Evolutionary conservation across 2,329 filamentous ascomycete genomes (phyloP).

Genomic region (Hyphodiscus sp.): DNA sequence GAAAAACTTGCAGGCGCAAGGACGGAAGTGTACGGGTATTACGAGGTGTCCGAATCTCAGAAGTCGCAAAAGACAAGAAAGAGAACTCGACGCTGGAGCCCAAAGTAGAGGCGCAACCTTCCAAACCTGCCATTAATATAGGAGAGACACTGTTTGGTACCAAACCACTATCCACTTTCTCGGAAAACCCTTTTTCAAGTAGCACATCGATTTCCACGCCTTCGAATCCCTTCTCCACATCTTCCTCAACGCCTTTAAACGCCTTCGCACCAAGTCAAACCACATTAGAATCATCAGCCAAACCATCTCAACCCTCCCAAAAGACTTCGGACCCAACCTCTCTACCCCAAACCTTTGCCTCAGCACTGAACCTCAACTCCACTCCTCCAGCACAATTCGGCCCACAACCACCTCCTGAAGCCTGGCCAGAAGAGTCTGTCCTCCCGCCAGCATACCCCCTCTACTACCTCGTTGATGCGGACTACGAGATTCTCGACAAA

Average conservation of each 20-base stretch:
- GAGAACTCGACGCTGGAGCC: constrained; percentile 25
- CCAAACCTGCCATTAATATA: constrained; percentile 35
- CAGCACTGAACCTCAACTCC: constrained; percentile 69
- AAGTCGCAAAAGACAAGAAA: constrained; percentile 23
- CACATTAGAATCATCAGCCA: constrained; percentile 31
- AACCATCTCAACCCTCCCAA: constrained; percentile 22
- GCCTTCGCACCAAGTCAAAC: constrained; percentile 35
- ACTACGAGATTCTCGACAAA: constrained; percentile 77
- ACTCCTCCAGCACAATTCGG: constrained; percentile 30
- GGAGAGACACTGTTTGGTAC: constrained; percentile 67
- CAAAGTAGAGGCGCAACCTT: constrained; percentile 21
- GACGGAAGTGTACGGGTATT: constrained; percentile 74
- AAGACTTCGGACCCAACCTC: constrained; percentile 16
- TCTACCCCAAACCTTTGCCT: constrained; percentile 60
- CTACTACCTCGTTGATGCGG: constrained; percentile 78
- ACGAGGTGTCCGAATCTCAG: constrained; percentile 54
- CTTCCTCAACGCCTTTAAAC: constrained; percentile 43
- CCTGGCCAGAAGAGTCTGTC: constrained; percentile 65
- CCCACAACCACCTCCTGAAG: constrained; percentile 45
- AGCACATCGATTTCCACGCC: constrained; percentile 28
- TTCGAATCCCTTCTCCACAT: constrained; percentile 57
- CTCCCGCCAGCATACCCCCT: constrained; percentile 68
- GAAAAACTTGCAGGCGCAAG: constrained; percentile 73
- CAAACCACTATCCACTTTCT: constrained; percentile 36
- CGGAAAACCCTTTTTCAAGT: constrained; percentile 56